A percentile compares a stretch with the other conserved stretches of the same genome.
These are phyloP conservation scores for Eucalyptus albens DNA, from an alignment of 345 rosid genomes.

Conservation along the genomic window DNA sequence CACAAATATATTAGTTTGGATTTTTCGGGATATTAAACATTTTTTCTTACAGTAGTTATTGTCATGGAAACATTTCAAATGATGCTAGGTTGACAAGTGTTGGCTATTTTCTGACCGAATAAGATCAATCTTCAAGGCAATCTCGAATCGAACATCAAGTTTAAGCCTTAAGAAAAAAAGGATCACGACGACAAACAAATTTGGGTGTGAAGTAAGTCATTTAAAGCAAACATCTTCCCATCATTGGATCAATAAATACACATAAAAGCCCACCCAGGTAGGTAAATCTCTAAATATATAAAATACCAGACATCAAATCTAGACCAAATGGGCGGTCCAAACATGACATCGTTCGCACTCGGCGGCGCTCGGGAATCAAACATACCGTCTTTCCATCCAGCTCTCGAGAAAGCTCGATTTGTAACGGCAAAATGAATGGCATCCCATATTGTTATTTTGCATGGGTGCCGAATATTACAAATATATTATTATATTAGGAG, in stretches of 20 bases:
- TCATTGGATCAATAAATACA: not conserved
- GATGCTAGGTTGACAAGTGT: not conserved
- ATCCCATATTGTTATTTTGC: not conserved
- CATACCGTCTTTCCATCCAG: not conserved
- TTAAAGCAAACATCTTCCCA: not conserved
- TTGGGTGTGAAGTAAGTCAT: not conserved
- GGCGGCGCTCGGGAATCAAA: not conserved
- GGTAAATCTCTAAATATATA: not conserved
- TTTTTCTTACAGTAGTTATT: not conserved
- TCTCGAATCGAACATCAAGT: not conserved
- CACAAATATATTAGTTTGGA: rapidly evolving
- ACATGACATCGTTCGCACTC: not conserved
- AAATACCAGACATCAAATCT: not conserved
- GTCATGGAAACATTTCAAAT: not conserved
- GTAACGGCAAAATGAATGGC: not conserved
- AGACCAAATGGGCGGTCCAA: not conserved
- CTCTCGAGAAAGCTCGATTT: not conserved
- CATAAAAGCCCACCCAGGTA: not conserved
- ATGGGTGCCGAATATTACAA: not conserved
- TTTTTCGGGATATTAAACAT: rapidly evolving
- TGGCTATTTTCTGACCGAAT: not conserved
- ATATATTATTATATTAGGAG: not conserved
- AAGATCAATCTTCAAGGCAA: not conserved
- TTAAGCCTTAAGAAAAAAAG: not conserved
- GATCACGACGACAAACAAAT: not conserved